These are phyloP conservation scores for Leccinum huronense DNA, from an alignment of 1,284 basidiomycete species.

Conservation along the genomic window DNA sequence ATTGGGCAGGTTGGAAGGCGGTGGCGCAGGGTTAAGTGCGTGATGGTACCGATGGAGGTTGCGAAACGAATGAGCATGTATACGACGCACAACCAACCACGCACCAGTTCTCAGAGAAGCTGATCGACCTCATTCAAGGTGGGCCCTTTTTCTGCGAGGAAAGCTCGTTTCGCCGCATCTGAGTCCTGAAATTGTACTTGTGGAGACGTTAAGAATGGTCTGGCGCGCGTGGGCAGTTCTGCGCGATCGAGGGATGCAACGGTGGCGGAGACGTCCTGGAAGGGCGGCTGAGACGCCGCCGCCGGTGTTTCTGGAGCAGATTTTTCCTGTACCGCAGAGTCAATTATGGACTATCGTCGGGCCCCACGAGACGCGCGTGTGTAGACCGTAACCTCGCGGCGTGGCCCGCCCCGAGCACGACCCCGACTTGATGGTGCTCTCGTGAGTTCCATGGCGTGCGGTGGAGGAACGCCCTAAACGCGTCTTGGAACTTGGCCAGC, in stretches of 20 bases:
- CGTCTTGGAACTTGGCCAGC: conserved; percentile 31
- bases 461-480: conserved; percentile 31
- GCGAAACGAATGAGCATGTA: conserved; percentile 10
- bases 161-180: conserved; percentile 51
- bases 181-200: conserved; percentile 59
- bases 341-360: conserved; percentile 8
- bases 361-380: conserved; percentile 33
- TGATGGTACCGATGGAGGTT: conserved; percentile 61
- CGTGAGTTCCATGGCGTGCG: conserved; percentile 24
- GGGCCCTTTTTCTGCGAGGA: conserved; percentile 74
- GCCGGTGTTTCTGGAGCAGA: background rate
- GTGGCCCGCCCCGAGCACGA: conserved; percentile 7
- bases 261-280: conserved; percentile 2
- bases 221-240: conserved; percentile 58
- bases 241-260: conserved; percentile 21
- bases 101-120: conserved; percentile 57
- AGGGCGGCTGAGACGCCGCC: conserved; percentile 3
- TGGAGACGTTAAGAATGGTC: conserved; percentile 62
- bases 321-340: conserved; percentile 5
- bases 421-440: conserved; percentile 13
- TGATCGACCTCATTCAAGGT: conserved; percentile 56
- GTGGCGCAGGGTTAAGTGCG: conserved; percentile 67
- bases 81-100: background rate
- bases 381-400: conserved; percentile 10
- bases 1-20: conserved; percentile 66